Evolutionary conservation across 106 monocot genomes (phyloP).

Genomic region (Agapanthus africanus): DNA sequence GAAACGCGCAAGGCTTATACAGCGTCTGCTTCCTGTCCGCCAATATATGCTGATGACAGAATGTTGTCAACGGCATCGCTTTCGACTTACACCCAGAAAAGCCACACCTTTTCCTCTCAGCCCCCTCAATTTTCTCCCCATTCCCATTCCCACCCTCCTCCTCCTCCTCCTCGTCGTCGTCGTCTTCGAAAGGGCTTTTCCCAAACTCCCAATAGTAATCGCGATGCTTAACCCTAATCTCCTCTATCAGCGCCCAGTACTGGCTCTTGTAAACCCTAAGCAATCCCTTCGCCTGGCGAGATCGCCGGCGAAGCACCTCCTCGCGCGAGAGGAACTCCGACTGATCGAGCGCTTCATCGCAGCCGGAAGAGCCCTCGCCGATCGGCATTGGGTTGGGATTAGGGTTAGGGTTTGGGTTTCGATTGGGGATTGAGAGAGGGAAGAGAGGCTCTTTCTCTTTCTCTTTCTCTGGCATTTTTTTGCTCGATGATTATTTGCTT

Average conservation of each 20-base stretch:
- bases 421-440: too few relatives aligned
- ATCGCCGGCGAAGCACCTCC: slow-evolving; percentile 60
- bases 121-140: too few relatives aligned
- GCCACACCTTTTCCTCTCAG: slow-evolving; percentile 34
- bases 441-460: neutral
- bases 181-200: slow-evolving; percentile 22
- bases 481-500: too few relatives aligned
- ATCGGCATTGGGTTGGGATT: neutral
- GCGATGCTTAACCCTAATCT: slow-evolving; percentile 29
- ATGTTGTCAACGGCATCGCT: slow-evolving; percentile 44
- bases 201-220: slow-evolving; percentile 41
- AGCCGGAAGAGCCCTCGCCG: neutral
- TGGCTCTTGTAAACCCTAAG: slow-evolving; percentile 27
- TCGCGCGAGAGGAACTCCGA: slow-evolving; percentile 30
- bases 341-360: neutral
- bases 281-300: slow-evolving; percentile 28
- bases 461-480: too few relatives aligned
- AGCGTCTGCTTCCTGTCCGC: slow-evolving; percentile 41
- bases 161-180: neutral
- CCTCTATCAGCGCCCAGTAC: slow-evolving; percentile 35
- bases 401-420: slow-evolving; percentile 15
- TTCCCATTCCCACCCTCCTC: too few relatives aligned
- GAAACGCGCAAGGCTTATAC: slow-evolving; percentile 41
- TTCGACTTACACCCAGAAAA: slow-evolving; percentile 39
- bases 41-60: slow-evolving; percentile 50